Conservation (phyloP, 108 stramenopile species). For the Cyclotella choctawhatcheeana region DNA sequence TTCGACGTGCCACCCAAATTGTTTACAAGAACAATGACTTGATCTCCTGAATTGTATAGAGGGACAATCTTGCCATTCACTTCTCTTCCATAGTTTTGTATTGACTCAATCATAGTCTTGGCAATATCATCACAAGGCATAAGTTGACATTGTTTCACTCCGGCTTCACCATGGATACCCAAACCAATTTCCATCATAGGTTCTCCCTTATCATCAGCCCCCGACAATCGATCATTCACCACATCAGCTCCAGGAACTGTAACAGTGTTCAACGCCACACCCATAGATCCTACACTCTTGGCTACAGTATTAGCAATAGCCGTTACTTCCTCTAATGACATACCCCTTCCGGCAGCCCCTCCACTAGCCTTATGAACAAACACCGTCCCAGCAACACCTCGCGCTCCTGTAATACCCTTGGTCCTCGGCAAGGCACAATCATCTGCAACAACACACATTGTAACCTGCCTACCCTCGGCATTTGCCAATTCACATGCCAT, state of each 20-base stretch:
- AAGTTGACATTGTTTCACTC: conserved; percentile 72
- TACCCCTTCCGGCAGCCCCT: conserved; percentile 75
- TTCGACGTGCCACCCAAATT: conserved; percentile 93
- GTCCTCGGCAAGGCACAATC: conserved; percentile 90
- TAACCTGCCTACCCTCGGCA: conserved; percentile 64
- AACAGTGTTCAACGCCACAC: conserved; percentile 91
- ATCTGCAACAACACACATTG: conserved; percentile 95
- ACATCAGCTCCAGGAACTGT: conserved; percentile 88
- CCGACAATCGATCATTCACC: conserved; percentile 72
- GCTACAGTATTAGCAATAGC: conserved; percentile 64
- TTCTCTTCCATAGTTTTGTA: conserved; percentile 75
- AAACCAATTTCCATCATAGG: conserved; percentile 90
- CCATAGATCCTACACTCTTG: conserved; percentile 81
- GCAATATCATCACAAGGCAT: conserved; percentile 81
- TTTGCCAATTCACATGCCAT: conserved; percentile 94
- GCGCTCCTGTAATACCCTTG: conserved; percentile 95
- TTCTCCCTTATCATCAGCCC: conserved; percentile 50
- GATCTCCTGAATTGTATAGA: conserved; percentile 66
- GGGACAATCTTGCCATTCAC: conserved; percentile 55
- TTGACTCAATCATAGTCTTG: conserved; percentile 70
- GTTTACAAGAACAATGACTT: conserved; percentile 89
- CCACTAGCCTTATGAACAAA: conserved; percentile 97
- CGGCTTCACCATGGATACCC: conserved; percentile 99
- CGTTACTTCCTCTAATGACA: conserved; percentile 73
- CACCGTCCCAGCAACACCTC: conserved; percentile 97